phyloP scores from a whole-genome alignment of 345 rosid species.

The Clarkia xantiana region DNA sequence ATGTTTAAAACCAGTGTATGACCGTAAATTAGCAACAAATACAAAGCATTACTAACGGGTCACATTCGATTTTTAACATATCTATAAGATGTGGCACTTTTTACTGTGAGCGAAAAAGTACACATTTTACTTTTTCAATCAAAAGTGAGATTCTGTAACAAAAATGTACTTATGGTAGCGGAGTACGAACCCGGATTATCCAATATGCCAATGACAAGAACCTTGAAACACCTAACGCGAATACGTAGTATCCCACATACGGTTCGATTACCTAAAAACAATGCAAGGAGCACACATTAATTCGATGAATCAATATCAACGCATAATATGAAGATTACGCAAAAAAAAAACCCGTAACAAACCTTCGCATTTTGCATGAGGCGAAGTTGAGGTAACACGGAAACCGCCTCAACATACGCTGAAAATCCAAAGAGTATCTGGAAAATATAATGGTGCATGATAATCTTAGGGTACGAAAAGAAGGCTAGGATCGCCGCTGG shows the following conservation, averaged over 20 bases:
- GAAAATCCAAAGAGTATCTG: constrained; percentile 52
- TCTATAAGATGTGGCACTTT: not conserved
- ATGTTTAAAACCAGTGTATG: not conserved
- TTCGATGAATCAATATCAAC: not conserved
- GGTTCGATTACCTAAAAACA: constrained; percentile 64
- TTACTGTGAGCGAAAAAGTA: no score
- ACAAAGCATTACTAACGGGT: no score
- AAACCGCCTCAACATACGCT: constrained; percentile 50
- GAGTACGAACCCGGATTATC: constrained; percentile 41
- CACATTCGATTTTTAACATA: not conserved
- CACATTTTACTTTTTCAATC: no score
- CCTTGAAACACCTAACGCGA: constrained; percentile 63
- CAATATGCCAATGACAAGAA: constrained; percentile 72
- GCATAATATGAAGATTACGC: not conserved
- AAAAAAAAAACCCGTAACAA: no score
- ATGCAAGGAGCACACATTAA: constrained; percentile 1
- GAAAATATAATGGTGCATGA: not conserved
- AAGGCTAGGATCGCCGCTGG: constrained; percentile 43
- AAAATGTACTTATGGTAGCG: no score
- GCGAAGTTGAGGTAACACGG: constrained; percentile 80
- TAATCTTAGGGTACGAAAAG: constrained; percentile 29
- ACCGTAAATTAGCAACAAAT: no score
- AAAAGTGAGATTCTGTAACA: no score
- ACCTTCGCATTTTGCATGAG: constrained; percentile 86
- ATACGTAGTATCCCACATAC: constrained; percentile 72